Evolutionary conservation across 257 asterid species (phyloP).

Genomic region (Catharanthus roseus): DNA sequence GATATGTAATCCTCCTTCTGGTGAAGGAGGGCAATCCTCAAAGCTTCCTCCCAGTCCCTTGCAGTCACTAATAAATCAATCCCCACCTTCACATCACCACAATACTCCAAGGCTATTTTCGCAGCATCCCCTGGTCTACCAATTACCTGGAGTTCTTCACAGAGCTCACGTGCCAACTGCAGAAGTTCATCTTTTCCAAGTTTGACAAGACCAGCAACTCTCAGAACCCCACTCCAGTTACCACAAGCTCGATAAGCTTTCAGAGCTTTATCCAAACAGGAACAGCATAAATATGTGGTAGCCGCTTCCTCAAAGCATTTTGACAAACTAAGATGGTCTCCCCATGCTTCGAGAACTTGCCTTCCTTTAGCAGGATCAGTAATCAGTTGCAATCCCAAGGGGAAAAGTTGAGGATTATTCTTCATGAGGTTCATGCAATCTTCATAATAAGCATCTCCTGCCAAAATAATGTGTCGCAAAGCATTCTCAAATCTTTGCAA

Average conservation of each 20-base stretch:
- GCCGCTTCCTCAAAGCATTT: slow-evolving; percentile 93
- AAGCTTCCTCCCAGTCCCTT: slow-evolving; percentile 95
- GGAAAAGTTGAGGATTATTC: slow-evolving; percentile 78
- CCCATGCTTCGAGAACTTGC: slow-evolving; percentile 88
- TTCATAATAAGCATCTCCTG: slow-evolving; percentile 70
- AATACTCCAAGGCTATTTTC: slow-evolving; percentile 74
- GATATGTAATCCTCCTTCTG: slow-evolving; percentile 60
- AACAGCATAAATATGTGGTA: slow-evolving; percentile 63
- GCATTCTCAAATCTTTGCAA: slow-evolving; percentile 75
- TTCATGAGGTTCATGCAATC: slow-evolving; percentile 64
- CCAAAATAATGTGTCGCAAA: slow-evolving; percentile 69
- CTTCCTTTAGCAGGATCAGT: slow-evolving; percentile 43
- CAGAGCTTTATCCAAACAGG: slow-evolving; percentile 72
- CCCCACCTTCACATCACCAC: slow-evolving; percentile 60
- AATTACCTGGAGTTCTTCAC: slow-evolving; percentile 86
- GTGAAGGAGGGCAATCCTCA: slow-evolving; percentile 70
- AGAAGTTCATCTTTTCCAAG: slow-evolving; percentile 60
- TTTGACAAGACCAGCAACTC: slow-evolving; percentile 80
- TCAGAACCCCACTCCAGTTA: slow-evolving; percentile 82
- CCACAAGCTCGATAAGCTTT: slow-evolving; percentile 86
- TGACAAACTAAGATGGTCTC: slow-evolving; percentile 67
- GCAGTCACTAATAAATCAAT: slow-evolving; percentile 67
- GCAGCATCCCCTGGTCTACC: slow-evolving; percentile 96
- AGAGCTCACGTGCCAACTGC: slow-evolving; percentile 80
- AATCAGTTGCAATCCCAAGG: slow-evolving; percentile 69